These are phyloP conservation scores for Lipomyces yamanashiensis DNA, from an alignment of 805 yeast species.

Conservation along the genomic window DNA sequence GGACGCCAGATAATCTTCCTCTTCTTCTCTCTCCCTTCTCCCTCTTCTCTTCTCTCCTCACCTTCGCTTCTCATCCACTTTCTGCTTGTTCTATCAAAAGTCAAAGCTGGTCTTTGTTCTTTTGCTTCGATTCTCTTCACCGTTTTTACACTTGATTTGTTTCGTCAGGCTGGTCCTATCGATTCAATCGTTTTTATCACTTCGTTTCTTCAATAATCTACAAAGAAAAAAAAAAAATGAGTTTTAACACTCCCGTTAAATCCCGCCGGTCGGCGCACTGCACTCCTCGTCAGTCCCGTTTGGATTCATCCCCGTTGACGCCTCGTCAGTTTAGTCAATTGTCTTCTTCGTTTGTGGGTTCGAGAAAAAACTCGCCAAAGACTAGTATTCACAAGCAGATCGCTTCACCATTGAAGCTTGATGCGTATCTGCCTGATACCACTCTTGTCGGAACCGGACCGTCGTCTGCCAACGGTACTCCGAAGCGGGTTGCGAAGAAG, in stretches of 20 bases:
- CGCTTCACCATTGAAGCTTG: slow-evolving; percentile 53
- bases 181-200: background rate
- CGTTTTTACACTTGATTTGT: slow-evolving; percentile 4
- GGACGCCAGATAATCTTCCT: background rate
- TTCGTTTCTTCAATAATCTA: background rate
- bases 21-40: background rate
- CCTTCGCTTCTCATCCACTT: slow-evolving; percentile 5
- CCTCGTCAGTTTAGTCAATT: slow-evolving; percentile 26
- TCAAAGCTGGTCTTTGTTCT: slow-evolving; percentile 34
- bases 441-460: slow-evolving; percentile 46
- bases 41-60: background rate
- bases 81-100: slow-evolving; percentile 4
- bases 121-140: slow-evolving; percentile 24
- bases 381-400: slow-evolving; percentile 32
- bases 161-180: slow-evolving; percentile 32
- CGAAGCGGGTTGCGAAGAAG: slow-evolving; percentile 38
- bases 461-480: slow-evolving; percentile 40
- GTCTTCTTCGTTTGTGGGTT: slow-evolving; percentile 16
- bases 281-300: slow-evolving; percentile 38
- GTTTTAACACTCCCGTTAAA: slow-evolving; percentile 38
- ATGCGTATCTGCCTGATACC: slow-evolving; percentile 51
- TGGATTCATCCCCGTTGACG: slow-evolving; percentile 35
- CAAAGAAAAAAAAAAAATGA: slow-evolving; percentile 23
- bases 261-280: slow-evolving; percentile 26
- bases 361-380: slow-evolving; percentile 28